Percentiles rank a stretch among this genome's conserved stretches.
These are phyloP conservation scores for Zalerion maritima DNA, from an alignment of 495 filamentous ascomycete genomes.

Conservation along the genomic window DNA sequence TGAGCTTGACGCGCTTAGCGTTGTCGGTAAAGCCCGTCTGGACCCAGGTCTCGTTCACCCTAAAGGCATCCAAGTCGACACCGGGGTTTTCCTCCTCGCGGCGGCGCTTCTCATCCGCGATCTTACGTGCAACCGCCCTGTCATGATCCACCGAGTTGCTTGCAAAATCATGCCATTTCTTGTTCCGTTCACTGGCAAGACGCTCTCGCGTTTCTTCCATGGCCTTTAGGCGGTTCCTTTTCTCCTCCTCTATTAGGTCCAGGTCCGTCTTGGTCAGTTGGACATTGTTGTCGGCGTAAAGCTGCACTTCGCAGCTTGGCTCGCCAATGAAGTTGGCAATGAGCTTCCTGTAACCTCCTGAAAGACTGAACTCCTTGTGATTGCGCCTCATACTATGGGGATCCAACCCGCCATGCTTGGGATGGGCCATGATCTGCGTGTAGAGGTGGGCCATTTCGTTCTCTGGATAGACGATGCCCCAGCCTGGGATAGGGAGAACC, in stretches of 20 bases:
- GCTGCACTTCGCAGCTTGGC: constrained; percentile 47
- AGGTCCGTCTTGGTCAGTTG: constrained; percentile 81
- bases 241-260: constrained; percentile 31
- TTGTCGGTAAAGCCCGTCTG: constrained; percentile 20
- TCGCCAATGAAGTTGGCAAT: constrained; percentile 47
- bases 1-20: constrained; percentile 29
- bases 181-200: no score
- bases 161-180: no score
- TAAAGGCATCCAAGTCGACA: no score
- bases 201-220: no score
- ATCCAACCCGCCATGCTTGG: constrained; percentile 60
- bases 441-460: constrained; percentile 78
- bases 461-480: constrained; percentile 69
- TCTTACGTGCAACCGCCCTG: no score
- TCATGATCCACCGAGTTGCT: no score
- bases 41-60: constrained; percentile 16
- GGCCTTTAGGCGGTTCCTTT: no score
- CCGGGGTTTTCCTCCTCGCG: no score
- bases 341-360: constrained; percentile 73
- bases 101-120: no score
- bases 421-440: constrained; percentile 62
- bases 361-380: constrained; percentile 78
- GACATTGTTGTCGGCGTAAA: constrained; percentile 55
- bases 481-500: constrained; percentile 89
- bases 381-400: constrained; percentile 76